Evolutionary conservation across 768 basidiomycete genomes (phyloP).

Genomic region (Trametes villosa): DNA sequence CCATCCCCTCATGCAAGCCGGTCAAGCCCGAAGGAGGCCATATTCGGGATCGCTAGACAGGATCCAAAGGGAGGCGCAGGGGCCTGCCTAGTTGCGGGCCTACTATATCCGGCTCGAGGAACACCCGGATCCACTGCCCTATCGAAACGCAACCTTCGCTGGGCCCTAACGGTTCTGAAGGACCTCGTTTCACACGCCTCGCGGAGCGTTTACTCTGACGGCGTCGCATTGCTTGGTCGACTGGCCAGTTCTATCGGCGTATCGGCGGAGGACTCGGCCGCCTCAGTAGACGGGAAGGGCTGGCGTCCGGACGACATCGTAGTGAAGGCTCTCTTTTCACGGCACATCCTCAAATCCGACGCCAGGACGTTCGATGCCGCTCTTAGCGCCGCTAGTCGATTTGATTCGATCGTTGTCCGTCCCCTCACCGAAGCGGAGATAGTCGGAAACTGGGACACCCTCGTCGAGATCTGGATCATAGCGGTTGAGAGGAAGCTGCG

Average conservation of each 20-base stretch:
- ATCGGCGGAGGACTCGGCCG: background rate
- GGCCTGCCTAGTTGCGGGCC: slow-evolving; percentile 41
- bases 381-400: slow-evolving; percentile 33
- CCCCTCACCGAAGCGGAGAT: slow-evolving; percentile 46
- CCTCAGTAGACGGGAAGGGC: background rate
- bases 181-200: slow-evolving; percentile 41
- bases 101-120: slow-evolving; percentile 35
- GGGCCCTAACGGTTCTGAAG: slow-evolving; percentile 42
- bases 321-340: slow-evolving; percentile 46
- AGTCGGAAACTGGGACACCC: slow-evolving; percentile 40
- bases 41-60: slow-evolving; percentile 50
- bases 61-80: slow-evolving; percentile 52
- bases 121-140: slow-evolving; percentile 9
- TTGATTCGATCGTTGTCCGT: slow-evolving; percentile 34
- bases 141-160: slow-evolving; percentile 39
- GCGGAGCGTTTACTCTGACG: slow-evolving; percentile 31
- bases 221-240: slow-evolving; percentile 42
- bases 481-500: slow-evolving; percentile 17
- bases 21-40: slow-evolving; percentile 31
- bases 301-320: slow-evolving; percentile 8
- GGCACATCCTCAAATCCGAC: slow-evolving; percentile 40
- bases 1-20: background rate
- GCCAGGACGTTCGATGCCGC: slow-evolving; percentile 31
- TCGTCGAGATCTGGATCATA: slow-evolving; percentile 39
- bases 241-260: slow-evolving; percentile 40